Evolutionary conservation across 1,284 basidiomycete species (phyloP).

Genomic region (Puccinia novopanici): DNA sequence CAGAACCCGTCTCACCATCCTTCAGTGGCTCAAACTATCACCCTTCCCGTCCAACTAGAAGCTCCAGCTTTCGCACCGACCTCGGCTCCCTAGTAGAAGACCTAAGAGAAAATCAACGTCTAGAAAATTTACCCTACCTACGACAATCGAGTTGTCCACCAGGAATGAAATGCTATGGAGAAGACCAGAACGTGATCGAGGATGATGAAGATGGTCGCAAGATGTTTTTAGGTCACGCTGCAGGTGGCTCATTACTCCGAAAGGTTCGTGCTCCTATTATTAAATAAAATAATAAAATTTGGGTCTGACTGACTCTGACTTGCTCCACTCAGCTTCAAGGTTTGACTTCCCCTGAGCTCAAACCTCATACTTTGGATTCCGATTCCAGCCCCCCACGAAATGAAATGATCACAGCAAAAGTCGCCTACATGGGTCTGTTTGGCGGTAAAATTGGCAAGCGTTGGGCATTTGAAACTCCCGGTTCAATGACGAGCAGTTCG

Average conservation of each 20-base stretch:
- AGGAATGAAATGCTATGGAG: conserved; percentile 29
- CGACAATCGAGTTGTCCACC: conserved; percentile 45
- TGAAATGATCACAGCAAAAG: conserved; percentile 45
- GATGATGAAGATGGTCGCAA: conserved; percentile 49
- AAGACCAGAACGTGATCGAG: conserved; percentile 38
- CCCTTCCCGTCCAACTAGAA: conserved; percentile 12
- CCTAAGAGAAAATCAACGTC: conserved; percentile 24
- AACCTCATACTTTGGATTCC: conserved; percentile 5
- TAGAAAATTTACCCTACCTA: conserved; percentile 16
- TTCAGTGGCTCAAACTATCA: conserved; percentile 1
- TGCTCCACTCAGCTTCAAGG: conserved; percentile 48
- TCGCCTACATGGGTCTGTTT: conserved; percentile 45
- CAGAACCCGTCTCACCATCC: conserved; percentile 27
- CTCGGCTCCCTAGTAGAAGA: conserved; percentile 11
- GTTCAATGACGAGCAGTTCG: not conserved
- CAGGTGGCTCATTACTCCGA: conserved; percentile 31
- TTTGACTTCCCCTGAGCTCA: conserved; percentile 35
- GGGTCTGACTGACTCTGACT: too few relatives aligned
- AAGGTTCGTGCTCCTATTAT: conserved; percentile 20
- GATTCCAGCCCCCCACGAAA: not conserved
- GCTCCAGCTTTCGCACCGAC: conserved; percentile 21
- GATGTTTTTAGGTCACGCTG: conserved; percentile 39
- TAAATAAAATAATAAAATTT: too few relatives aligned
- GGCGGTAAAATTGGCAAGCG: conserved; percentile 37
- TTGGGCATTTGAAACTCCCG: conserved; percentile 45